Conservation (phyloP, 2,329 filamentous ascomycete species). For the Microsporum ferrugineum region DNA sequence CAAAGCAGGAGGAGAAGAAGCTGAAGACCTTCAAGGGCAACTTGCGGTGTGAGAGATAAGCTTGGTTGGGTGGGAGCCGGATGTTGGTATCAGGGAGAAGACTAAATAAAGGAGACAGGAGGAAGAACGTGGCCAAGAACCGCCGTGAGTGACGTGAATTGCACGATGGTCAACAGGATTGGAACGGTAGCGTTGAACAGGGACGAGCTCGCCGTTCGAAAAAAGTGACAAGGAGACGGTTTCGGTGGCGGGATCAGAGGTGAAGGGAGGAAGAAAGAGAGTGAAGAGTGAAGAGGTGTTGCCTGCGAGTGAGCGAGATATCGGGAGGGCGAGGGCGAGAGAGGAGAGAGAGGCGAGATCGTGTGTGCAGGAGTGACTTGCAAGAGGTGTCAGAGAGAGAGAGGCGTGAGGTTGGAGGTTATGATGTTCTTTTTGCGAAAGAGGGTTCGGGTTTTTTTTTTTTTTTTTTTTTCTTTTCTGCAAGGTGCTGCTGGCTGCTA, state of each 20-base stretch:
- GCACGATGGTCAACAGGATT: neutral
- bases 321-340: neutral
- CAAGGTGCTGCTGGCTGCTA: neutral
- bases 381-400: neutral
- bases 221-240: neutral
- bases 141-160: neutral
- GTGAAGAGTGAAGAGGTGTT: neutral
- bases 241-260: neutral
- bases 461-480: neutral
- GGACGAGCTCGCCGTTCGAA: neutral
- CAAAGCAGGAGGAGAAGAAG: neutral
- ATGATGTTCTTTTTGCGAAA: neutral
- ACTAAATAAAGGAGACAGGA: neutral
- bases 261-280: neutral
- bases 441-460: neutral
- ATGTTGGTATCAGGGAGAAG: neutral
- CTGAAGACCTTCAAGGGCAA: conserved; percentile 1
- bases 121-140: neutral
- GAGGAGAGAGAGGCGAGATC: neutral
- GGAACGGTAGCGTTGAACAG: too few species aligned
- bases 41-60: neutral
- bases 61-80: neutral
- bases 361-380: neutral
- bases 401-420: neutral
- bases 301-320: neutral